Base-by-base conservation (phyloP, 2,329 filamentous ascomycete genomes). In the Hymenoscyphus repandus region DNA sequence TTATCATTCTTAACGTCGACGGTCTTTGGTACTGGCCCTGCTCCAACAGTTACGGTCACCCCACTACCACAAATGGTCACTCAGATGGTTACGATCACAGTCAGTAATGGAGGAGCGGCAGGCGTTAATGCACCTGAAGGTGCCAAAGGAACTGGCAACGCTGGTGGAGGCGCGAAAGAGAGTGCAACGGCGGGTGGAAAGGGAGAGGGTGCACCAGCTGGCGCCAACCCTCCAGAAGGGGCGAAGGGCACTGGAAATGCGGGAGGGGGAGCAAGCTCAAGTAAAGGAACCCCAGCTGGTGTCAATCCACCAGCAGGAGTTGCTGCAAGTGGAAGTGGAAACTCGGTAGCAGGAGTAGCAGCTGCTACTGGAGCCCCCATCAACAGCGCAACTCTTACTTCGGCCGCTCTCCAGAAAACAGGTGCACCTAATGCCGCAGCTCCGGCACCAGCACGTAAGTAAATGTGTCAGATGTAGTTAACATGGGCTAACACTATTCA, bases 1-100 rank as follows among this genome's bases (percentile, higher is more conserved):
- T 55, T 69, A 10, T 67, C 68, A 5, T 67, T 70, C 57, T 53
- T 70, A n/a, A 70, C 68, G 15, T 65, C 59, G 6, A 71, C 68
- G 5, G 61, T 69, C 22, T 68, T 63, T 44, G 62, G 49, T 5
- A 60, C 59, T 18, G 69, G 68, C n/a, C 30, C 50, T 15, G 38
- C 50, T n/a, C 56, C 62, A 3, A 70, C 68, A 18, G 60, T 71
- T 18, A 73, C 69, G 5, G 63, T 70, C 43, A 72, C 71, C 4
- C 65, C 68, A 17, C 55, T 67, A 12, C 61, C 64, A 47, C 47
- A 57, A 43, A 51, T 48, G 38, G 43, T 58, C 18, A 62, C 59
- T 30, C 52, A 55, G 33, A 49, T 49, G 15, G 43, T 56, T 15
- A 60, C 56, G 15, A 47, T 52, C 13, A 57, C 50, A 6, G 45